These are phyloP conservation scores for Pichia manshurica DNA, from an alignment of 805 yeast species.

Conservation along the genomic window DNA sequence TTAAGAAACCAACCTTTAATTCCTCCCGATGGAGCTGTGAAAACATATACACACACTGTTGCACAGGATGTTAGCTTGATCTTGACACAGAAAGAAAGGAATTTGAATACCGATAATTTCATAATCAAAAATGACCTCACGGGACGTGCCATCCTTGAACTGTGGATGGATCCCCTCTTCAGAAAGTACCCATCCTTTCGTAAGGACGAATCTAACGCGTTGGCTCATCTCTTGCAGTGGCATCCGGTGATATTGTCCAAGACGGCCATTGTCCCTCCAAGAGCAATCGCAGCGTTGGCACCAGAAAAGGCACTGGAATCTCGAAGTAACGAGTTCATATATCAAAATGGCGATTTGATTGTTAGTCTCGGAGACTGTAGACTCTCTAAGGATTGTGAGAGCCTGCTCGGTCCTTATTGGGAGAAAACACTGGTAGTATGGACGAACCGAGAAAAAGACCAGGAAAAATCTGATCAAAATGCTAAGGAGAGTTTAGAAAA, in stretches of 20 bases:
- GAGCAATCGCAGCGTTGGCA: conserved; percentile 5
- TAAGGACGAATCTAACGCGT: conserved; percentile 54
- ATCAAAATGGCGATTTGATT: conserved; percentile 61
- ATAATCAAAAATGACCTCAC: conserved; percentile 60
- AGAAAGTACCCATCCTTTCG: conserved; percentile 61
- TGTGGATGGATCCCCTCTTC: conserved; percentile 70
- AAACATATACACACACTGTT: conserved; percentile 57
- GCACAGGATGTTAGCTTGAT: conserved; percentile 54
- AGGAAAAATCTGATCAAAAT: background rate
- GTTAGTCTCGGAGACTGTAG: conserved; percentile 57
- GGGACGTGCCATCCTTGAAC: conserved; percentile 68
- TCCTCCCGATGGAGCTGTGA: conserved; percentile 61
- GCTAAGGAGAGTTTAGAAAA: background rate
- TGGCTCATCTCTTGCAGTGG: conserved; percentile 92
- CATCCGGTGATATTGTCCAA: conserved; percentile 76
- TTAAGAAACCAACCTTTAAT: conserved; percentile 67
- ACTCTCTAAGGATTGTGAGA: conserved; percentile 45
- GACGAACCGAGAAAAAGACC: background rate
- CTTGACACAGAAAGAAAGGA: conserved; percentile 61
- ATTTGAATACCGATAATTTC: conserved; percentile 65
- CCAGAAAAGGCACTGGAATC: background rate
- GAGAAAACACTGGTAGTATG: background rate
- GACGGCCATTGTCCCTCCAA: conserved; percentile 59
- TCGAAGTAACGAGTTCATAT: conserved; percentile 36
- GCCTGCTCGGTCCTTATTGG: conserved; percentile 10